Conservation (phyloP, 768 basidiomycete species). For the Phaeolepiota aurea region DNA sequence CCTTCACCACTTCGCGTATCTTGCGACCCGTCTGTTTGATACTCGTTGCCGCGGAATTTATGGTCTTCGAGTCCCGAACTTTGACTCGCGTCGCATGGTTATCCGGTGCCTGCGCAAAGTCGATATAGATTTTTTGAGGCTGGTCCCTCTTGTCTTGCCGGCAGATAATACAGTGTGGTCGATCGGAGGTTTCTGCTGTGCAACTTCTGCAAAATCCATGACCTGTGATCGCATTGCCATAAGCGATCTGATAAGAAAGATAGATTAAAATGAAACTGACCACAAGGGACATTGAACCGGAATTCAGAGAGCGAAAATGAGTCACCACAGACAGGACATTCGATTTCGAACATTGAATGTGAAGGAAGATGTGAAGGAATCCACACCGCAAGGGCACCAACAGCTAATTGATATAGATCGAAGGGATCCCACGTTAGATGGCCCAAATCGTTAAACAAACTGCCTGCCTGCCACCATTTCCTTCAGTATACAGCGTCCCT, state of each 20-base stretch:
- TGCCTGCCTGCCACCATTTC: no score
- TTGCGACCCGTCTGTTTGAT: neutral
- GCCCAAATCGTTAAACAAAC: no score
- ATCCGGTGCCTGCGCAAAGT: neutral
- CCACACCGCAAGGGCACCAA: no score
- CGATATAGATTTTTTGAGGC: neutral
- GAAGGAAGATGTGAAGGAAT: no score
- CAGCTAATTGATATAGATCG: no score
- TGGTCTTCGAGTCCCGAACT: neutral
- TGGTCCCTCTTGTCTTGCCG: neutral
- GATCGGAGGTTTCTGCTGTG: neutral
- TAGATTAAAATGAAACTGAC: neutral
- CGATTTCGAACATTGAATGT: neutral
- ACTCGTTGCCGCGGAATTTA: neutral
- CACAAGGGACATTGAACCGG: neutral
- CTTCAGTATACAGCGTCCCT: no score
- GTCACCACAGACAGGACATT: neutral
- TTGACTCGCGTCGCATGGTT: neutral
- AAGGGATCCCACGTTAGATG: no score
- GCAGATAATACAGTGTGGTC: neutral
- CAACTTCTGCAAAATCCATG: neutral
- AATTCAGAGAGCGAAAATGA: neutral
- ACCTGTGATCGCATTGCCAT: neutral
- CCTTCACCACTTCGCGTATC: neutral
- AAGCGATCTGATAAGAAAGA: neutral